These are phyloP conservation scores for Hypomontagnella submonticulosa DNA, from an alignment of 495 filamentous ascomycete species.

Conservation along the genomic window DNA sequence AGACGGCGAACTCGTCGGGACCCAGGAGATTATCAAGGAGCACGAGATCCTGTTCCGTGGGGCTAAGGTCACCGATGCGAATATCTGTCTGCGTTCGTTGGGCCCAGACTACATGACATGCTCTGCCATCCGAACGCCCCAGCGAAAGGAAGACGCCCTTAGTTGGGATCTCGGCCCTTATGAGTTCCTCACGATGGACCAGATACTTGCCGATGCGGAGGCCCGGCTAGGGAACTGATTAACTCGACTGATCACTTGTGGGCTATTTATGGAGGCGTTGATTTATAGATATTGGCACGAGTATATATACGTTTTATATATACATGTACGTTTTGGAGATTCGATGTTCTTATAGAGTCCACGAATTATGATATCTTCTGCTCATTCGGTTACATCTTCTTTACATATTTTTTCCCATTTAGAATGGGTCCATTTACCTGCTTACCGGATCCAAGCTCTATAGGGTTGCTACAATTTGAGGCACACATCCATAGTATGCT, in stretches of 20 bases:
- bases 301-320: too few species aligned
- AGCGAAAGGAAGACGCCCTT: slow-evolving; percentile 48
- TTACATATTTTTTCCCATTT: neutral
- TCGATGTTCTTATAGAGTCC: neutral
- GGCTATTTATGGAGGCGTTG: neutral
- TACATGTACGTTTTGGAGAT: slow-evolving; percentile 9
- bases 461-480: neutral
- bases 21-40: slow-evolving; percentile 40
- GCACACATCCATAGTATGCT: slow-evolving; percentile 16
- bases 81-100: slow-evolving; percentile 55
- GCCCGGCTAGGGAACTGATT: slow-evolving; percentile 26
- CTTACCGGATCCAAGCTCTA: slow-evolving; percentile 4
- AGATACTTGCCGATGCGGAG: slow-evolving; percentile 54
- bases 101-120: slow-evolving; percentile 61
- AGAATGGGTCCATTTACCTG: neutral
- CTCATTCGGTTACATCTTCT: slow-evolving; percentile 18
- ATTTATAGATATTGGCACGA: neutral
- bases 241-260: neutral
- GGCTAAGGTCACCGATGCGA: slow-evolving; percentile 54
- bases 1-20: slow-evolving; percentile 29
- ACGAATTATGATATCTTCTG: slow-evolving; percentile 8
- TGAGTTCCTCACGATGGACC: slow-evolving; percentile 51
- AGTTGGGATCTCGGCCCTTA: slow-evolving; percentile 54
- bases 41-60: slow-evolving; percentile 55
- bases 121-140: slow-evolving; percentile 57